Base-by-base conservation (phyloP, 139 green algal genomes). In the Picocystis salinarum region DNA sequence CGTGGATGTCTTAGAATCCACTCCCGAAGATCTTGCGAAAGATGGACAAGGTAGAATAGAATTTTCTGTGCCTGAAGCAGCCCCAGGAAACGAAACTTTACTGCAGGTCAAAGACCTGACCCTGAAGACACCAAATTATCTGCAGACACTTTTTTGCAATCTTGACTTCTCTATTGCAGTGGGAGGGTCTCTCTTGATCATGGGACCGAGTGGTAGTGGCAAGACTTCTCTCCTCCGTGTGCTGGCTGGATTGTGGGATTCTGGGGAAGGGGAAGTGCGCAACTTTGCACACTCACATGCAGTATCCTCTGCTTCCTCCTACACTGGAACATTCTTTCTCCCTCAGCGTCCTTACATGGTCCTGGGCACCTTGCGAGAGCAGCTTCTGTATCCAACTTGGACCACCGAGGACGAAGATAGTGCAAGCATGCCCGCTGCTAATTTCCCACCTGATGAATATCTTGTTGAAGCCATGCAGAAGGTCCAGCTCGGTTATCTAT, bases 341-440 rank as follows among this genome's bases (percentile, higher is more conserved):
- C 83, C 82, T 1, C 83, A 94, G 58, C 76, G 78, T 48, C 76
- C 83, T 20, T 94, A 80, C 69, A 77, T 96, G 64, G 82, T 79
- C 0, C 56, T 92, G 1, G 83, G 82, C 13, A 74, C 29, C 13
- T 63, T 94, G 22, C 61, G 78, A 1, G 42, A 76, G 18, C 82
- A 93, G 60, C 62, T 94, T 9, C 54, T 80, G 1, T 94, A 88
- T 46, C 83, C 82, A 3, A 5, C 25, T 17, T 13, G 40, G n/a
- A 12, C 10, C 40, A 9, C 9, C 6, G 13, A 13, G 22, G 0
- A 50, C 19, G 40, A 50, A n/a, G 13, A 50, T n/a, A 48, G 19
- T 46, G 13, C 13, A 52, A 56, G 13, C 13, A 42, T 13, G 20
- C 15, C 13, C 37, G 28, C 13, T 11, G 20, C 22, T 3, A 3